Conservation (phyloP, 2,329 filamentous ascomycete genomes). For the Cephalotrichum gorgonifer region DNA sequence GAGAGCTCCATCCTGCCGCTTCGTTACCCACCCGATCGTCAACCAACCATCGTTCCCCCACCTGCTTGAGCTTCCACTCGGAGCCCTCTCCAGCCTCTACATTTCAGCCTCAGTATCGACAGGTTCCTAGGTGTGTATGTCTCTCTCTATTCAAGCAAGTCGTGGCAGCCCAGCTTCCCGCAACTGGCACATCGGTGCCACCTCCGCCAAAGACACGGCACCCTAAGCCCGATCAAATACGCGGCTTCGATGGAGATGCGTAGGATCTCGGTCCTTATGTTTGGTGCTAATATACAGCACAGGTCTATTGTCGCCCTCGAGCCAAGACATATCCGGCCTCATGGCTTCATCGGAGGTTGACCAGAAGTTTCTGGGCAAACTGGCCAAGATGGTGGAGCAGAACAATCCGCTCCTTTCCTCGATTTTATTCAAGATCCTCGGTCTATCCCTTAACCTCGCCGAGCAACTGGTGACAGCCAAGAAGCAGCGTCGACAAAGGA, state of each 20-base stretch:
- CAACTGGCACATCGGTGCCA: too few relatives aligned
- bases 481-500: slow-evolving; percentile 73
- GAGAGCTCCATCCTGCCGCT: not conserved
- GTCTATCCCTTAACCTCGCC: slow-evolving; percentile 79
- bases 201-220: too few relatives aligned
- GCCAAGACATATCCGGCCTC: slow-evolving; percentile 10
- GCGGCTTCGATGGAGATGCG: too few relatives aligned
- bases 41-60: not conserved
- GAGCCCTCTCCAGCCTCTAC: too few relatives aligned
- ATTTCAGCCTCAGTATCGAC: too few relatives aligned
- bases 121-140: too few relatives aligned
- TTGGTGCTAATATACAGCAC: too few relatives aligned
- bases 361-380: slow-evolving; percentile 87
- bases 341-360: slow-evolving; percentile 98
- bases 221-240: too few relatives aligned
- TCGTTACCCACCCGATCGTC: not conserved
- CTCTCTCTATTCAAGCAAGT: too few relatives aligned
- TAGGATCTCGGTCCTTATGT: too few relatives aligned
- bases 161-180: too few relatives aligned
- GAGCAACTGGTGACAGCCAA: slow-evolving; percentile 74
- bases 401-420: slow-evolving; percentile 71
- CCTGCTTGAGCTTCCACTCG: not conserved
- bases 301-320: not conserved
- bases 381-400: slow-evolving; percentile 68
- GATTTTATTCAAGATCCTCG: slow-evolving; percentile 84